A percentile compares a stretch with the other conserved stretches of the same genome.
phyloP scores from a whole-genome alignment of 2,329 filamentous ascomycete genomes.

The Penicillium italicum region DNA sequence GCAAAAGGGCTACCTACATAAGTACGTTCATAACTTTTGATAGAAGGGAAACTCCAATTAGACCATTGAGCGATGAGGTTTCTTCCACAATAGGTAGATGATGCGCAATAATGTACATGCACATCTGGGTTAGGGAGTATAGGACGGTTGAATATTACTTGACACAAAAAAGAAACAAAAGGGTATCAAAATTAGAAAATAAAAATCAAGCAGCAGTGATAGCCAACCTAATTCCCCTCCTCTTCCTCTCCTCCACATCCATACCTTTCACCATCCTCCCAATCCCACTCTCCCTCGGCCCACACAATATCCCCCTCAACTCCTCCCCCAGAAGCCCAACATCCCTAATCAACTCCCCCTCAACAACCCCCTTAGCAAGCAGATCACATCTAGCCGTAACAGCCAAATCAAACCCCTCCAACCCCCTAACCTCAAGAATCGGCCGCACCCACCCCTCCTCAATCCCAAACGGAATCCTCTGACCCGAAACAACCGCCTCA shows the following conservation, averaged over 20 bases:
- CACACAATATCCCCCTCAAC: slow-evolving; percentile 27
- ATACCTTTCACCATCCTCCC: background rate
- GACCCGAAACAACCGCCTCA: slow-evolving; percentile 17
- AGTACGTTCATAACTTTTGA: no score
- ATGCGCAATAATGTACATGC: no score
- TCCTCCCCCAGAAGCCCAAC: slow-evolving; percentile 26
- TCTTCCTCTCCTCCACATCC: background rate
- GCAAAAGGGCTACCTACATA: no score
- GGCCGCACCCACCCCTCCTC: slow-evolving; percentile 31
- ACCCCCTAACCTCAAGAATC: slow-evolving; percentile 27
- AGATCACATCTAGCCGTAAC: slow-evolving; percentile 35
- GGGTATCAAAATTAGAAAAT: background rate
- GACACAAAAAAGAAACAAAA: background rate
- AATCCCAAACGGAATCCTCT: slow-evolving; percentile 25
- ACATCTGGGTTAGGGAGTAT: background rate
- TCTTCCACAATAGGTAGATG: no score
- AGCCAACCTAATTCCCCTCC: slow-evolving; percentile 19
- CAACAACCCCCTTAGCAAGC: slow-evolving; percentile 26
- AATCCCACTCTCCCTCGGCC: slow-evolving; percentile 6
- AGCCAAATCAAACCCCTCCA: slow-evolving; percentile 32
- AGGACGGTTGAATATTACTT: no score
- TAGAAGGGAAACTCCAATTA: no score
- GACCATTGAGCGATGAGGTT: no score
- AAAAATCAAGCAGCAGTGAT: slow-evolving; percentile 30
- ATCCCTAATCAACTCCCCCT: slow-evolving; percentile 27